A percentile compares a stretch with the other conserved stretches of the same genome.
These are phyloP conservation scores for Imleria badia DNA, from an alignment of 768 basidiomycete genomes.

Conservation along the genomic window DNA sequence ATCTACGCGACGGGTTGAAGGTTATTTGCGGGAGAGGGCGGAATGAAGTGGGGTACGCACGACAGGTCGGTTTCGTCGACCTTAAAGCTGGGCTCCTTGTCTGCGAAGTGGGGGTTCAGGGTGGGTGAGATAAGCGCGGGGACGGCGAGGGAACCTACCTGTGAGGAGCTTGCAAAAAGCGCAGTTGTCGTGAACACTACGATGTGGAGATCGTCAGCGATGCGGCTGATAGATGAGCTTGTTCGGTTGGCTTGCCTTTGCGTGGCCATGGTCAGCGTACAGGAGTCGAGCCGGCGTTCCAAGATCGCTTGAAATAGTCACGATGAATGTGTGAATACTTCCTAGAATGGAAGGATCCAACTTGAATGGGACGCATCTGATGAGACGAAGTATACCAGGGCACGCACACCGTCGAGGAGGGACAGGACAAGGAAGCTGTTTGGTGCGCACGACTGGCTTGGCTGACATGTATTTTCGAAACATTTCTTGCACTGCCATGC, in stretches of 20 bases:
- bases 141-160: slow-evolving; percentile 41
- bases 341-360: no score
- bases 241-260: slow-evolving; percentile 8
- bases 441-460: no score
- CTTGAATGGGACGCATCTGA: no score
- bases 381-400: no score
- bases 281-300: no score
- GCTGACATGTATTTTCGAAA: no score
- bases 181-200: slow-evolving; percentile 37
- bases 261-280: background rate
- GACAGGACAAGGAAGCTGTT: no score
- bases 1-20: slow-evolving; percentile 39
- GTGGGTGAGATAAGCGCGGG: background rate
- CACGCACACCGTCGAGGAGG: no score
- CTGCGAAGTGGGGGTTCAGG: slow-evolving; percentile 37
- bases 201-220: background rate
- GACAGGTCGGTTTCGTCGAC: slow-evolving; percentile 71
- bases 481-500: no score
- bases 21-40: background rate
- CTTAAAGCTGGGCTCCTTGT: slow-evolving; percentile 85
- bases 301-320: no score
- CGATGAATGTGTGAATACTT: no score
- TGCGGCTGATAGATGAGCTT: background rate
- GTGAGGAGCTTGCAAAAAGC: slow-evolving; percentile 94
- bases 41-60: slow-evolving; percentile 41